A percentile compares a stretch with the other conserved stretches of the same genome.
These are phyloP conservation scores for Candida xyloterini DNA, from an alignment of 805 yeast species.

Conservation along the genomic window DNA sequence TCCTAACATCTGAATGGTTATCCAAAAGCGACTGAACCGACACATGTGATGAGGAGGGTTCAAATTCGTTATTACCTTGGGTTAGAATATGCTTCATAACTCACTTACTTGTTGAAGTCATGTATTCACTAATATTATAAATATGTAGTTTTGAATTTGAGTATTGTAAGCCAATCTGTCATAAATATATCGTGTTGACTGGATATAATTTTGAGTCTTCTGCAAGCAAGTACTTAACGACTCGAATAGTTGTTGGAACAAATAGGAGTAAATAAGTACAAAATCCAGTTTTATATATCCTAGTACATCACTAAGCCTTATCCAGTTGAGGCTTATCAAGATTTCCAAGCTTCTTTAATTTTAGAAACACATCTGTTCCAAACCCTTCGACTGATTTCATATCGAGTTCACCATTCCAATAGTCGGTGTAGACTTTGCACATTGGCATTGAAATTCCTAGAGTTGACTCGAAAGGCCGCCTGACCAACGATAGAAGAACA, in stretches of 20 bases:
- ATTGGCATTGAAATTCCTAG: slow-evolving; percentile 89
- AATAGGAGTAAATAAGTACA: not conserved
- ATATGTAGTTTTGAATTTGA: no score
- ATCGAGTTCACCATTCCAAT: slow-evolving; percentile 91
- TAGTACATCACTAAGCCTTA: slow-evolving; percentile 44
- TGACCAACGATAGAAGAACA: slow-evolving; percentile 61
- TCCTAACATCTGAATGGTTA: no score
- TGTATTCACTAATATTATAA: not conserved
- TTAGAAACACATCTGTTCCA: slow-evolving; percentile 85
- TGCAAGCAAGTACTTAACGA: no score
- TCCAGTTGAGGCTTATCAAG: slow-evolving; percentile 66
- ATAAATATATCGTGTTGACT: no score
- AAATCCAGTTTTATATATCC: no score
- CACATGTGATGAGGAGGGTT: not conserved
- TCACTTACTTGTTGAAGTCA: not conserved
- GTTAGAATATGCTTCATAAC: not conserved
- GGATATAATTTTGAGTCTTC: no score
- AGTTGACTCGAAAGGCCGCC: slow-evolving; percentile 70
- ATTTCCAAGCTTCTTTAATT: slow-evolving; percentile 73
- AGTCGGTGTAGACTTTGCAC: slow-evolving; percentile 90
- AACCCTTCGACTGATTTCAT: slow-evolving; percentile 85
- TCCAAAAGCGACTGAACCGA: not conserved
- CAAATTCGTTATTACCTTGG: not conserved
- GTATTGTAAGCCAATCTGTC: not conserved
- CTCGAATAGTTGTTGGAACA: not conserved